These are phyloP conservation scores for Malbranchea cinnamomea DNA, from an alignment of 2,329 filamentous ascomycete species.

Conservation along the genomic window DNA sequence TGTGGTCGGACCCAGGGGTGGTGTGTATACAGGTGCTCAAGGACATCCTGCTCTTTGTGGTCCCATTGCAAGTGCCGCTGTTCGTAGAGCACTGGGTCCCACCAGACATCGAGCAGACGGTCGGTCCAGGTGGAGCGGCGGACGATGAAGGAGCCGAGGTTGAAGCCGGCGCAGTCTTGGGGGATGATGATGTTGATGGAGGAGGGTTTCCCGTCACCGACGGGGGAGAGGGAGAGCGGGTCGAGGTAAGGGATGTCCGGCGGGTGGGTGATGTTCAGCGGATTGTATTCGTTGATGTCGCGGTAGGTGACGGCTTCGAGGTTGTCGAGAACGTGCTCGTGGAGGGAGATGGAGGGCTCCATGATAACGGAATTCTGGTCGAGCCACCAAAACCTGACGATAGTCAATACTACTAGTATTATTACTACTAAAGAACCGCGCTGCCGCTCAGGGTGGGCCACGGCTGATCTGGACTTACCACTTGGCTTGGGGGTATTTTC, in stretches of 20 bases:
- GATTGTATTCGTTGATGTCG: constrained; percentile 94
- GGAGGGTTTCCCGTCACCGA: constrained; percentile 60
- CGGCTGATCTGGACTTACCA: constrained; percentile 47
- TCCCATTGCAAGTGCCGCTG: constrained; percentile 99
- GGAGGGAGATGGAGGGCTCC: constrained; percentile 83
- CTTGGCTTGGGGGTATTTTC: constrained; percentile 89
- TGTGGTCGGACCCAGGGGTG: constrained; percentile 89
- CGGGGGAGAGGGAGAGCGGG: constrained; percentile 50
- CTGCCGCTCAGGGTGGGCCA: too few relatives aligned
- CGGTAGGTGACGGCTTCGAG: constrained; percentile 65
- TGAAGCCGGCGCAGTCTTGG: constrained; percentile 93
- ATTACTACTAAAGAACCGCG: background rate
- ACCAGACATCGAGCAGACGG: constrained; percentile 86
- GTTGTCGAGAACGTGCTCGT: constrained; percentile 76
- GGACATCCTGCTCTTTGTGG: constrained; percentile 92
- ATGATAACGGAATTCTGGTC: constrained; percentile 97
- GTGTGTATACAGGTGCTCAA: constrained; percentile 79
- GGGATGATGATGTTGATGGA: constrained; percentile 81
- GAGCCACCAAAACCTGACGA: constrained; percentile 99
- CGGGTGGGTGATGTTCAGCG: constrained; percentile 82
- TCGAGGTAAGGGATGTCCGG: constrained; percentile 63
- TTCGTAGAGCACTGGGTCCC: constrained; percentile 94
- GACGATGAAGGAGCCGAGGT: constrained; percentile 89
- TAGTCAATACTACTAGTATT: constrained; percentile 7
- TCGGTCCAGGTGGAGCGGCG: constrained; percentile 79